phyloP scores from a whole-genome alignment of 2,329 filamentous ascomycete genomes.

The Aureobasidium leucospermi region DNA sequence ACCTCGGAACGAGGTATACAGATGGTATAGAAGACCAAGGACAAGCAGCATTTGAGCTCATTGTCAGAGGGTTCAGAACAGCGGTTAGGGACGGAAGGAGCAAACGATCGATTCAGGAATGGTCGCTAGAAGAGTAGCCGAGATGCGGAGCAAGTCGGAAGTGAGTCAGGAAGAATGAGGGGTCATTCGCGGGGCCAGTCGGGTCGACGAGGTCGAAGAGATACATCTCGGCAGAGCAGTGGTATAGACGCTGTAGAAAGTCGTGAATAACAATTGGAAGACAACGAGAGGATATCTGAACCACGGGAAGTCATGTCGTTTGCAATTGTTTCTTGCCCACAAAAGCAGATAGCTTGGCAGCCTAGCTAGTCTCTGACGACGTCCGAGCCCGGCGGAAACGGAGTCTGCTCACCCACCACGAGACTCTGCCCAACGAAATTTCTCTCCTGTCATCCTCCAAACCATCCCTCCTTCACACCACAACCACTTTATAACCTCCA shows the following conservation, averaged over 20 bases:
- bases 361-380: not conserved
- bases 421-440: constrained; percentile 14
- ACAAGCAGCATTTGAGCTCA: not conserved
- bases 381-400: not conserved
- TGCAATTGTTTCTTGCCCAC: not conserved
- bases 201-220: not conserved
- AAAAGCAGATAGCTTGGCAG: not conserved
- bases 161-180: constrained; percentile 5
- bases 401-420: not conserved
- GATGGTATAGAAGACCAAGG: not conserved
- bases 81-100: not conserved
- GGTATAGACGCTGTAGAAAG: not conserved
- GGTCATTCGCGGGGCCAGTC: constrained; percentile 9
- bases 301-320: not conserved
- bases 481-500: not conserved
- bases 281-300: not conserved
- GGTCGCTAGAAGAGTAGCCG: not conserved
- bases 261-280: not conserved
- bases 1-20: constrained; percentile 5
- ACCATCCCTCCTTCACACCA: not conserved
- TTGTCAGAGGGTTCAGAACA: not conserved
- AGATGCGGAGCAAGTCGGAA: constrained; percentile 4
- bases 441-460: constrained; percentile 3
- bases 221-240: not conserved
- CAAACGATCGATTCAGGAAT: not conserved